Conservation (phyloP, 257 asterid species). For the Dorcoceras hygrometricum region DNA sequence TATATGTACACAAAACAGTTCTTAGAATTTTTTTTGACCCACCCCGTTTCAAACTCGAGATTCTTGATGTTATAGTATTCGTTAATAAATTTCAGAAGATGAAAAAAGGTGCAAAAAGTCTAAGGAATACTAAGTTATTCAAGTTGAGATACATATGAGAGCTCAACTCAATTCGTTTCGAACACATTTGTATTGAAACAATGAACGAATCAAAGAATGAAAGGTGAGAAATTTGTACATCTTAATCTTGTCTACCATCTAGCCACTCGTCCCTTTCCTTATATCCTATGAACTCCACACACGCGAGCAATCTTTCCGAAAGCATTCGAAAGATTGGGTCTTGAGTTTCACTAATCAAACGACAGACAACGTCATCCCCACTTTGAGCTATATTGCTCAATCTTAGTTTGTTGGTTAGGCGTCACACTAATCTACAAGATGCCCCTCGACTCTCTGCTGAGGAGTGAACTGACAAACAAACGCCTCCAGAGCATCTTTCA, state of each 20-base stretch:
- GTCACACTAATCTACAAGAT: slow-evolving; percentile 30
- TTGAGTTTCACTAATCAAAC: slow-evolving; percentile 35
- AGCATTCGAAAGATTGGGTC: slow-evolving; percentile 11
- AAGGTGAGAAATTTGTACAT: slow-evolving; percentile 34
- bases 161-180: slow-evolving; percentile 7
- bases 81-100: too few species aligned
- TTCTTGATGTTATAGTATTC: too few species aligned
- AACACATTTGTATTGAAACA: slow-evolving; percentile 20
- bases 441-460: slow-evolving; percentile 30
- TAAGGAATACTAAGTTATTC: too few species aligned
- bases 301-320: slow-evolving; percentile 26
- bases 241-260: slow-evolving; percentile 12
- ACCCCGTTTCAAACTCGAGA: too few species aligned
- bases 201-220: slow-evolving; percentile 32
- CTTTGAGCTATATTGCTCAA: slow-evolving; percentile 32
- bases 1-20: too few species aligned
- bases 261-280: slow-evolving; percentile 2
- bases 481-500: slow-evolving; percentile 82
- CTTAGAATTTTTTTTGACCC: too few species aligned
- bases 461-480: slow-evolving; percentile 41
- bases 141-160: background rate
- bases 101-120: too few species aligned
- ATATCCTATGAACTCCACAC: slow-evolving; percentile 24
- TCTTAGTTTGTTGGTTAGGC: slow-evolving; percentile 41
- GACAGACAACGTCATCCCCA: slow-evolving; percentile 44